Base-by-base conservation (phyloP, 257 asterid genomes). In the Nicotiana obtusifolia region DNA sequence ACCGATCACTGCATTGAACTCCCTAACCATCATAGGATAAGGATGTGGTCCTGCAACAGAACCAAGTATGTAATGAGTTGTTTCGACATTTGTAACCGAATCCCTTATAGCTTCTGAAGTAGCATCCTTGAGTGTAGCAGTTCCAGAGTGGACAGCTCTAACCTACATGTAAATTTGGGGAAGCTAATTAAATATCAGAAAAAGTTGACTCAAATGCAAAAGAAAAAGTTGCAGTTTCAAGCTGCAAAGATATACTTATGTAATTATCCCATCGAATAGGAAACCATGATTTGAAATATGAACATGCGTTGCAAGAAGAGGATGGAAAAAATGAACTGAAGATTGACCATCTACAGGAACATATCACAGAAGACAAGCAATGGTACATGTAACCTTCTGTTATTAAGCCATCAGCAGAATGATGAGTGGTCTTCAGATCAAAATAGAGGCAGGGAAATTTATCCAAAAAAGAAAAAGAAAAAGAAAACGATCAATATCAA, bases 1-100 rank as follows among this genome's bases (percentile, higher is more conserved):
- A 56, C 99, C 97, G 14, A 95, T 95, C 77, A 94, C 97, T 6
- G 97, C 97, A 69, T 95, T 98, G 77, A 95, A 94, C 5, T 95
- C 98, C 78, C 99, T 86, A 13, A 95, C 98, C 99, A 92, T 92
- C 98, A 92, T 92, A 7, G 99, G 98, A 81, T 94, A 95, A 0
- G 98, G 99, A 83, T 95, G 98, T 52, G 99, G 98, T 56, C 97
- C 98, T 0, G 97, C 98, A 68, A 94, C 97, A 62, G 99, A 94
- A 76, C 98, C 99, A 56, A 94, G 90, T 64, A 94, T 94, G 90
- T 95, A 95, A 78, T 95, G 97, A 82, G 98, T 95, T 24, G 97
- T 73, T 89, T 95, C 99, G 64, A 95, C 98, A 31, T 95, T 92
- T 22, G 98, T 92, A 41, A 95, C 97, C 97, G 97, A 95, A 83